phyloP scores from a whole-genome alignment of 768 basidiomycete species.

The Agaricus sinodeliciosus region DNA sequence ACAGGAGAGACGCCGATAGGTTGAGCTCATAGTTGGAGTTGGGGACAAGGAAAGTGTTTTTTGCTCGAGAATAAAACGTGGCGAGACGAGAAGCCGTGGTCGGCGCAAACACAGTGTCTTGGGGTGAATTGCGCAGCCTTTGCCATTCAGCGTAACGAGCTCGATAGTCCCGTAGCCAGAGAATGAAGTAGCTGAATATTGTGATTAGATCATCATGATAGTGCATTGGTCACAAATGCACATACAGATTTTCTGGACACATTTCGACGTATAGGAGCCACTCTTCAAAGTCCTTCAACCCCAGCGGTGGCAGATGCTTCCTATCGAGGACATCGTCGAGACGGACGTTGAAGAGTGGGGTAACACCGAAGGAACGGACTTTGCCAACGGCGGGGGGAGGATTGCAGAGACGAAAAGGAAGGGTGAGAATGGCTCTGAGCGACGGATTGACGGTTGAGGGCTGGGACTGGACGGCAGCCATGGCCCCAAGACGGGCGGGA shows the following conservation, averaged over 20 bases:
- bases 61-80: slow-evolving; percentile 73
- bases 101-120: slow-evolving; percentile 13
- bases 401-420: slow-evolving; percentile 56
- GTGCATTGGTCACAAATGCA: slow-evolving; percentile 9
- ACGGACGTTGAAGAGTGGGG: slow-evolving; percentile 58
- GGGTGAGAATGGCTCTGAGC: slow-evolving; percentile 26
- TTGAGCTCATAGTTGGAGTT: slow-evolving; percentile 67
- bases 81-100: slow-evolving; percentile 30
- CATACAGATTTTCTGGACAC: slow-evolving; percentile 68
- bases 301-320: slow-evolving; percentile 73
- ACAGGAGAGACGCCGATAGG: slow-evolving; percentile 58
- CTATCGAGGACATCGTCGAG: slow-evolving; percentile 73
- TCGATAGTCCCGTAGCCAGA: slow-evolving; percentile 76
- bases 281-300: slow-evolving; percentile 72
- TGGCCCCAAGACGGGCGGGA: background rate
- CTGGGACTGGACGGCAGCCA: slow-evolving; percentile 8
- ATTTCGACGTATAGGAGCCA: slow-evolving; percentile 77
- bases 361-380: slow-evolving; percentile 62
- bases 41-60: slow-evolving; percentile 75
- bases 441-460: slow-evolving; percentile 11
- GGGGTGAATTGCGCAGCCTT: slow-evolving; percentile 38
- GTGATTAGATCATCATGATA: slow-evolving; percentile 7
- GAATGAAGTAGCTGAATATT: slow-evolving; percentile 57
- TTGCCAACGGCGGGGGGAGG: slow-evolving; percentile 64
- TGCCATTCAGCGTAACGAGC: slow-evolving; percentile 38